Evolutionary conservation across 2,329 filamentous ascomycete genomes (phyloP).

Genomic region (Alternaria hordeiaustralica): DNA sequence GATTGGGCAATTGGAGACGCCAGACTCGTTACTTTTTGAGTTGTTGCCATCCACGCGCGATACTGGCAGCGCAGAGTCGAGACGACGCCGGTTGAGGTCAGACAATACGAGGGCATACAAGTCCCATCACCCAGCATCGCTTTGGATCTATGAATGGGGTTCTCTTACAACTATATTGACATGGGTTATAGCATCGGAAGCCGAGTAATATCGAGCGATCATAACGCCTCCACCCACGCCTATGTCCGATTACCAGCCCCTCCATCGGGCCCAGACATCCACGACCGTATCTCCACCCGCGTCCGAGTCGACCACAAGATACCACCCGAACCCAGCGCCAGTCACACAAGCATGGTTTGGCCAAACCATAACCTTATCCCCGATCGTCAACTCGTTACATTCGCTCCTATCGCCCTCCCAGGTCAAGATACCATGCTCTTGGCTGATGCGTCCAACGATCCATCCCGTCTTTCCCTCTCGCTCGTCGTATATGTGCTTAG

Average conservation of each 20-base stretch:
- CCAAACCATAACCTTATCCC: slow-evolving; percentile 74
- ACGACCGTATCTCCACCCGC: slow-evolving; percentile 62
- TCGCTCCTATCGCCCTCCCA: slow-evolving; percentile 58
- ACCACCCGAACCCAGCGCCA: slow-evolving; percentile 73
- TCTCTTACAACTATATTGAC: background rate
- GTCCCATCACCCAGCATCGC: background rate
- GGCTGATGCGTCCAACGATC: slow-evolving; percentile 74
- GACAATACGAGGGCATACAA: background rate
- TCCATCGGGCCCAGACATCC: slow-evolving; percentile 76
- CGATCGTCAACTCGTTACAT: slow-evolving; percentile 59
- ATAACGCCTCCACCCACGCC: background rate
- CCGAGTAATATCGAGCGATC: background rate
- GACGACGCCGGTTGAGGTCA: background rate
- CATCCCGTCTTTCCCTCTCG: slow-evolving; percentile 56
- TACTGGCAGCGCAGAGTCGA: background rate
- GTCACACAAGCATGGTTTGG: slow-evolving; percentile 84
- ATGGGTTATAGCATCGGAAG: background rate
- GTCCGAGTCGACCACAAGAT: slow-evolving; percentile 73
- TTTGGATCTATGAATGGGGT: background rate
- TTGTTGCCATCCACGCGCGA: slow-evolving; percentile 9
- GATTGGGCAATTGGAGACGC: slow-evolving; percentile 40
- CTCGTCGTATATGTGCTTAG: slow-evolving; percentile 35
- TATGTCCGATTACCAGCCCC: slow-evolving; percentile 64
- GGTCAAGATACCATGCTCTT: slow-evolving; percentile 77
- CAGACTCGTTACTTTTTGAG: slow-evolving; percentile 9